Percentiles rank a stretch among this genome's conserved stretches.
phyloP scores from a whole-genome alignment of 1,284 basidiomycete genomes.

The Athelia sp. region DNA sequence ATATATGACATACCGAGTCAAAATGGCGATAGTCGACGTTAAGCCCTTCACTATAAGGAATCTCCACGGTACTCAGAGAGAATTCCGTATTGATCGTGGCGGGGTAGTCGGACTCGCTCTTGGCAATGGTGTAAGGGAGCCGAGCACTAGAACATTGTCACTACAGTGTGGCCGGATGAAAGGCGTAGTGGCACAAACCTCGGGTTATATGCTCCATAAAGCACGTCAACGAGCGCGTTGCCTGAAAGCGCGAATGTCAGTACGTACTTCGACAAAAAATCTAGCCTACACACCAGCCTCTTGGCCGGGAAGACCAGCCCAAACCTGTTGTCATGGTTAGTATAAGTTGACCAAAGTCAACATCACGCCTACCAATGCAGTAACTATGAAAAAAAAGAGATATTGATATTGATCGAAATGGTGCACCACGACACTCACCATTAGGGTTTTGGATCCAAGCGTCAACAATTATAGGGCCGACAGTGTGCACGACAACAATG shows the following conservation, averaged over 20 bases:
- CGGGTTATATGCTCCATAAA: slow-evolving; percentile 64
- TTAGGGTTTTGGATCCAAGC: slow-evolving; percentile 61
- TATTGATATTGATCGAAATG: not conserved
- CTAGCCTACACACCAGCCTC: slow-evolving; percentile 46
- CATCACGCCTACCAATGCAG: slow-evolving; percentile 37
- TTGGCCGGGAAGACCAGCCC: slow-evolving; percentile 63
- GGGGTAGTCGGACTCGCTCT: slow-evolving; percentile 50
- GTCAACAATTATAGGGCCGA: slow-evolving; percentile 65
- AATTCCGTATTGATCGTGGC: slow-evolving; percentile 36
- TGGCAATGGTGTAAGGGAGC: slow-evolving; percentile 61
- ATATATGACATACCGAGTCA: slow-evolving; percentile 29
- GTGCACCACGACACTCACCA: slow-evolving; percentile 29
- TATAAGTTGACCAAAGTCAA: not conserved
- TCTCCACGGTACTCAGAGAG: slow-evolving; percentile 24
- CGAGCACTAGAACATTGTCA: slow-evolving; percentile 31
- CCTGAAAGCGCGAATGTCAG: slow-evolving; percentile 35
- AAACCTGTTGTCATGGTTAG: slow-evolving; percentile 26
- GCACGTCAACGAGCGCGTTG: slow-evolving; percentile 56
- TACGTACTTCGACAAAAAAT: not conserved
- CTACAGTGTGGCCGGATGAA: slow-evolving; percentile 12
- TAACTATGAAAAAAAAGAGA: slow-evolving; percentile 29
- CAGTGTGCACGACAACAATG: slow-evolving; percentile 73
- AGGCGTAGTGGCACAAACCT: slow-evolving; percentile 41
- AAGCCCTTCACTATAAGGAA: slow-evolving; percentile 46
- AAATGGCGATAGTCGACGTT: slow-evolving; percentile 67